A percentile compares a stretch with the other conserved stretches of the same genome.
phyloP scores from a whole-genome alignment of 148 eudicot genomes.

The Fallopia convolvulus region DNA sequence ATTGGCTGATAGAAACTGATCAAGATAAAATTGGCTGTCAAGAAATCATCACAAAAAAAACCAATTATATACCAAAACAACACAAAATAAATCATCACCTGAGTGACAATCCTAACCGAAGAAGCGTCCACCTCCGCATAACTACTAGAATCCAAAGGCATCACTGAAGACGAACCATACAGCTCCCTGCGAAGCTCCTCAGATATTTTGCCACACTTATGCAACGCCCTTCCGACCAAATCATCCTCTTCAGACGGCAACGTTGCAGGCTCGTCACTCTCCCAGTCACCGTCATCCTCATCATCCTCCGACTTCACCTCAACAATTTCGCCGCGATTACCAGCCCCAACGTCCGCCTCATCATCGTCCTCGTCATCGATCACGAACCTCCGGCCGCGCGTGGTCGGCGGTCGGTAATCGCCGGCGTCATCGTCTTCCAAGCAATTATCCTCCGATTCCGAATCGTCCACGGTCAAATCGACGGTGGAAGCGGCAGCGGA shows the following conservation, averaged over 20 bases:
- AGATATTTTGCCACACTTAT: constrained; percentile 75
- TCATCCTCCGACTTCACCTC: constrained; percentile 20
- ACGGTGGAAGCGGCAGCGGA: constrained; percentile 14
- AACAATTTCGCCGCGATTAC: constrained; percentile 16
- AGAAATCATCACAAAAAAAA: not conserved
- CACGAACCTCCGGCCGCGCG: constrained; percentile 26
- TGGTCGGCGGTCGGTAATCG: constrained; percentile 7
- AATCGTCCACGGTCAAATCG: constrained; percentile 28
- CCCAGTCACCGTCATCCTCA: constrained; percentile 20
- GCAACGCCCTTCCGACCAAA: constrained; percentile 79
- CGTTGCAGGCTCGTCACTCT: constrained; percentile 23
- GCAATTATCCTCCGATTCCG: not conserved
- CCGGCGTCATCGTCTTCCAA: constrained; percentile 15
- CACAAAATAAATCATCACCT: constrained; percentile 29
- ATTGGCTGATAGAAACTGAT: not conserved
- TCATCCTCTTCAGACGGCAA: constrained; percentile 44
- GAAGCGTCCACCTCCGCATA: constrained; percentile 68
- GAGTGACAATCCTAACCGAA: constrained; percentile 73
- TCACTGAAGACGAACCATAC: constrained; percentile 39
- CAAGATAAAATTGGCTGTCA: not conserved
- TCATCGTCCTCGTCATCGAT: constrained; percentile 38
- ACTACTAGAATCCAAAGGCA: constrained; percentile 28
- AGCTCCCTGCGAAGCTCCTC: constrained; percentile 69
- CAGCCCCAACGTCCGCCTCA: not conserved
- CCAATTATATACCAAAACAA: not conserved